Base-by-base conservation (phyloP, 768 basidiomycete species). In the Tremella yokohamensis region DNA sequence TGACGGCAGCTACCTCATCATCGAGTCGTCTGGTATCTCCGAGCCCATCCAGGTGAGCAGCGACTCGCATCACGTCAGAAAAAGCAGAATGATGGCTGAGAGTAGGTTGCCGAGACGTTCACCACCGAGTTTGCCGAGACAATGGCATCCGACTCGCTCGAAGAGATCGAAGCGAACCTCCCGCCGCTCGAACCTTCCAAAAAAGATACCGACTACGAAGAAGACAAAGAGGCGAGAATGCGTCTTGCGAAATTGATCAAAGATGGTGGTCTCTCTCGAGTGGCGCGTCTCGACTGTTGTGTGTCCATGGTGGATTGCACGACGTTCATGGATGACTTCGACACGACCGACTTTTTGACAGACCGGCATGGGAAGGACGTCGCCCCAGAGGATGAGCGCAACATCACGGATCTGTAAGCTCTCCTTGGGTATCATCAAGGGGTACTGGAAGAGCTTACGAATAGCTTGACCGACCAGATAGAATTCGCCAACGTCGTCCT, bases 401-500 rank as follows among this genome's bases (percentile, higher is more conserved):
- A 76, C 52, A 70, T 65, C 45, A 68, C 66, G n/a, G 68, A 67
- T 60, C 61, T 68, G 60, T 62, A 52, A 53, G 58, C 62, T 1
- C 16, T 34, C 57, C 34, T 7, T n/a, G n/a, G n/a, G n/a, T n/a
- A n/a, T n/a, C n/a, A n/a, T 37, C 18, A 55, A 60, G n/a, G 19
- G 29, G 44, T 9, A 16, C 13, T 19, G 40, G 22, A 1, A 50
- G 22, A 18, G 29, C 19, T 42, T 40, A 40, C 40, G 44, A 2
- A 19, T 29, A 71, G 69, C 15, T 54, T 74, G 53, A 64, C 66
- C 16, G 76, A 77, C 29, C 77, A 78, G 54, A 62, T 78, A 63
- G 77, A 78, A 49, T 78, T 78, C 45, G 70, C 71, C 26, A 69
- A 76, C 61, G 70, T 73, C 45, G 64, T 77, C 57, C 44, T 75